A percentile compares a stretch with the other conserved stretches of the same genome.
phyloP scores from a whole-genome alignment of 306 rosid genomes.

The Alnus rubra region DNA sequence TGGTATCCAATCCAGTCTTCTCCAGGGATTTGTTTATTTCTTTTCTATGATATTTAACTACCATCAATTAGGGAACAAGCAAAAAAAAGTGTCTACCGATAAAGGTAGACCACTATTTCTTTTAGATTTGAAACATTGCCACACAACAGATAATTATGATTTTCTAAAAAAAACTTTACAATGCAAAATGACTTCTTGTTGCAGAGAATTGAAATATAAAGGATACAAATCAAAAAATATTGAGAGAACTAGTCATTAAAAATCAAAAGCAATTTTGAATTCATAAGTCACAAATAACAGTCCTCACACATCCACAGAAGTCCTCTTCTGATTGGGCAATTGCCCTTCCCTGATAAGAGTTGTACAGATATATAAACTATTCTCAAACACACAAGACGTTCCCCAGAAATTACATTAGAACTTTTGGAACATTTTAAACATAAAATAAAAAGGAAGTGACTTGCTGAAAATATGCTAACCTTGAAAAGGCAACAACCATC shows the following conservation, averaged over 20 bases:
- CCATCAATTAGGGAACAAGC: background rate
- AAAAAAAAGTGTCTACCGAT: background rate
- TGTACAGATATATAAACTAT: slow-evolving; percentile 16
- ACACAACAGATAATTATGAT: background rate
- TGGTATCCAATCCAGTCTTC: background rate
- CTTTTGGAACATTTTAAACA: slow-evolving; percentile 7
- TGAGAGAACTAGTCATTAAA: background rate
- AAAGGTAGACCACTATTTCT: background rate
- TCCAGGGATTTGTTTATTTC: background rate
- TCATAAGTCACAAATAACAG: background rate
- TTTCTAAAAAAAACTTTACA: background rate
- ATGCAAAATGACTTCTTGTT: background rate
- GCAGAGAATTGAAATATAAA: background rate
- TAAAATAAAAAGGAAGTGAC: background rate
- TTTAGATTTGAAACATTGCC: background rate
- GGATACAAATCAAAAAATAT: background rate
- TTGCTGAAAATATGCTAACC: slow-evolving; percentile 33
- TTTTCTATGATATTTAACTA: background rate
- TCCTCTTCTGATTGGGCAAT: slow-evolving; percentile 31
- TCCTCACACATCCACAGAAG: background rate
- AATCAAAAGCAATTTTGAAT: background rate
- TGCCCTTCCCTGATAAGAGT: slow-evolving; percentile 16
- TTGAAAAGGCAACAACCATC: slow-evolving; percentile 25
- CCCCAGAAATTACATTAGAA: slow-evolving; percentile 24
- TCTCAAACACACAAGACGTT: slow-evolving; percentile 16